phyloP scores from a whole-genome alignment of 225 moss, liverwort and hornwort genomes.

The Sphagnum contortum region DNA sequence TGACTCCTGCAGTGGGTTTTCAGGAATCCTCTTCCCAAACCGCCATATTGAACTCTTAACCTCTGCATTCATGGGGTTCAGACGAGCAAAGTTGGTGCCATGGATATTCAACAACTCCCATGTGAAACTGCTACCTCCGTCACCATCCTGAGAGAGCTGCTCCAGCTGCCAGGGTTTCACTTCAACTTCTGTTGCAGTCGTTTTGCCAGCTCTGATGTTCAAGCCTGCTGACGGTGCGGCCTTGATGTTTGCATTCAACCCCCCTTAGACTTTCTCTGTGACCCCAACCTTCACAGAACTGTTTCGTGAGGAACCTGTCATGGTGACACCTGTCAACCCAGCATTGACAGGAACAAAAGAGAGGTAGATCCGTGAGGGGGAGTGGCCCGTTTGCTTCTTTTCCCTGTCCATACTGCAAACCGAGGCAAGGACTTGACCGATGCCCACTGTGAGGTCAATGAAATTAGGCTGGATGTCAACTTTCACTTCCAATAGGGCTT shows the following conservation, averaged over 20 bases:
- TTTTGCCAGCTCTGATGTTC: conserved; percentile 14
- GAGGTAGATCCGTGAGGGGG: conserved; percentile 25
- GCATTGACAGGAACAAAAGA: conserved; percentile 20
- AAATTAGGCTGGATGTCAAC: conserved; percentile 28
- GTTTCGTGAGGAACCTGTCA: conserved; percentile 38
- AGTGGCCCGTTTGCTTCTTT: conserved; percentile 31
- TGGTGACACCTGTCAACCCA: conserved; percentile 18
- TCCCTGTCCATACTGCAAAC: conserved; percentile 36
- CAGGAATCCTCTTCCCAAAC: conserved; percentile 34
- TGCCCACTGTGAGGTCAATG: conserved; percentile 23
- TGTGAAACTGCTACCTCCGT: conserved; percentile 46
- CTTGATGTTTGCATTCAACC: conserved; percentile 16
- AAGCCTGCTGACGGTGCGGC: conserved; percentile 21
- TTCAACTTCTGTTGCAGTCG: conserved; percentile 15
- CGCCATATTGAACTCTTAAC: conserved; percentile 39
- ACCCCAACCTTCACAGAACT: conserved; percentile 30
- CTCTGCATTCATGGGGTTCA: conserved; percentile 34
- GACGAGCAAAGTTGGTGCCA: conserved; percentile 29
- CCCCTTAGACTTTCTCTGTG: conserved; percentile 23
- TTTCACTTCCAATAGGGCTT: conserved; percentile 32
- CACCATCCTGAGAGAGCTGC: conserved; percentile 38
- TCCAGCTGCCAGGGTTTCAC: conserved; percentile 48
- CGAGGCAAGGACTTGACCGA: conserved; percentile 35
- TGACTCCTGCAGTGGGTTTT: conserved; percentile 38
- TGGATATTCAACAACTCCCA: conserved; percentile 34